phyloP scores from a whole-genome alignment of 108 stramenopile species.

The Cafeteria roenbergensis region DNA sequence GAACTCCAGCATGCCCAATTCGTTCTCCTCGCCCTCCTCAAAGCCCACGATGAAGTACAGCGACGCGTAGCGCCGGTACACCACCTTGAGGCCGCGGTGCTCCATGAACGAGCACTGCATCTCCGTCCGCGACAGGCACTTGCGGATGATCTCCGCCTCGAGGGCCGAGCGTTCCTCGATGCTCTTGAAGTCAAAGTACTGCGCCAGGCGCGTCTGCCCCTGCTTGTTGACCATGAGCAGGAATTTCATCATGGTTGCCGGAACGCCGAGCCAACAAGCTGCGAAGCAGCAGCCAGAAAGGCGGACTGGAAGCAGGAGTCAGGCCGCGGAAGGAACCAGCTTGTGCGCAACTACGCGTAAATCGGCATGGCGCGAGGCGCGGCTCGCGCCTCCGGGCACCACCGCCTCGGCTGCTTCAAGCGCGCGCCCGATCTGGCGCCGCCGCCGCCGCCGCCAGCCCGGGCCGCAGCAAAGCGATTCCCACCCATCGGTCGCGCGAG shows the following conservation, averaged over 20 bases:
- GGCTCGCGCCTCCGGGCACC: no score
- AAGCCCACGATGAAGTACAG: constrained; percentile 88
- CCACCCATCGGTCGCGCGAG: no score
- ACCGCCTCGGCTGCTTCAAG: no score
- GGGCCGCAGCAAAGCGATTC: no score
- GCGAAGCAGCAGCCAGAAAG: no score
- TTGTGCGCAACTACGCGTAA: no score
- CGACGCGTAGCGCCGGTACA: constrained; percentile 79
- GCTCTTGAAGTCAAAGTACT: constrained; percentile 77
- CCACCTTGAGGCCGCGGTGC: constrained; percentile 80
- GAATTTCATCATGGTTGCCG: constrained; percentile 29
- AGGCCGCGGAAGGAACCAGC: no score
- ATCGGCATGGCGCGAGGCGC: no score
- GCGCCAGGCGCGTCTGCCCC: constrained; percentile 79
- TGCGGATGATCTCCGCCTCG: constrained; percentile 83
- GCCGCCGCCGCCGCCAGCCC: no score
- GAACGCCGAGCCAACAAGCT: no score
- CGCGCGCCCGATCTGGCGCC: no score
- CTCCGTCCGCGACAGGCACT: constrained; percentile 73
- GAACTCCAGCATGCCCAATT: constrained; percentile 81
- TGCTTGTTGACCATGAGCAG: constrained; percentile 61
- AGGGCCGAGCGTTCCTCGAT: constrained; percentile 75
- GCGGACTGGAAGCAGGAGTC: no score
- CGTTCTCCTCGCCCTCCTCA: constrained; percentile 68
- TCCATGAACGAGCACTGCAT: constrained; percentile 82